Conservation (phyloP, 768 basidiomycete genomes). For the Glaciozyma antarctica region DNA sequence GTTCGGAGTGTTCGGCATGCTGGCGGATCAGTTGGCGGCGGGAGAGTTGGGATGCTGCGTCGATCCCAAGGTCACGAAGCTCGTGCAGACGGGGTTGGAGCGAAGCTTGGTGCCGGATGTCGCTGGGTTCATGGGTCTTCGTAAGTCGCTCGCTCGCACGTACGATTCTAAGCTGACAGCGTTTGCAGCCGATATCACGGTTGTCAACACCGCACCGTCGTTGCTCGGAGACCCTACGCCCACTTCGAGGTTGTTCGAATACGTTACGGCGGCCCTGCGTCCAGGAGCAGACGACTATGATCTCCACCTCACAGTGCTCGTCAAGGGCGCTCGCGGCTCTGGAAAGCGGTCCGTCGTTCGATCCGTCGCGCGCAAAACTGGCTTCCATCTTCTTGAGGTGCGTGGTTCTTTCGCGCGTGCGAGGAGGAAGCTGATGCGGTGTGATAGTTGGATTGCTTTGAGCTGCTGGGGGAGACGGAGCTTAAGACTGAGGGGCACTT, state of each 20-base stretch:
- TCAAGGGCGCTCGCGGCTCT: constrained; percentile 67
- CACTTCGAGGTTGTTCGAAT: constrained; percentile 43
- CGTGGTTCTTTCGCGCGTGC: neutral
- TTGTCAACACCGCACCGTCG: constrained; percentile 17
- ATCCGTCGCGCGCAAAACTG: constrained; percentile 45
- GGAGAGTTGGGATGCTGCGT: constrained; percentile 80
- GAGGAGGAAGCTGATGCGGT: neutral
- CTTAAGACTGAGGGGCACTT: constrained; percentile 64
- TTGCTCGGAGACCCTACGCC: constrained; percentile 11
- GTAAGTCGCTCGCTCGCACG: constrained; percentile 1
- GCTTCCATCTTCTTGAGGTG: constrained; percentile 73
- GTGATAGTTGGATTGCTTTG: constrained; percentile 71
- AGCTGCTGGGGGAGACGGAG: constrained; percentile 67
- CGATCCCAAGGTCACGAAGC: constrained; percentile 59
- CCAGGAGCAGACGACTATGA: constrained; percentile 53
- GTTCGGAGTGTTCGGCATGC: neutral
- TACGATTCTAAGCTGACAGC: neutral
- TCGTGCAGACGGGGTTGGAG: constrained; percentile 71
- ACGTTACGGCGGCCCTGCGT: constrained; percentile 55
- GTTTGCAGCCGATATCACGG: neutral
- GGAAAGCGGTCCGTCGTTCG: constrained; percentile 66
- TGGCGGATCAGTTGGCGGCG: constrained; percentile 49
- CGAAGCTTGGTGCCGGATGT: constrained; percentile 54
- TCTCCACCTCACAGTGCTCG: constrained; percentile 59
- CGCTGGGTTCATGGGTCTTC: constrained; percentile 45